phyloP scores from a whole-genome alignment of 208 protist genomes.

The Leishmania gerbilli region DNA sequence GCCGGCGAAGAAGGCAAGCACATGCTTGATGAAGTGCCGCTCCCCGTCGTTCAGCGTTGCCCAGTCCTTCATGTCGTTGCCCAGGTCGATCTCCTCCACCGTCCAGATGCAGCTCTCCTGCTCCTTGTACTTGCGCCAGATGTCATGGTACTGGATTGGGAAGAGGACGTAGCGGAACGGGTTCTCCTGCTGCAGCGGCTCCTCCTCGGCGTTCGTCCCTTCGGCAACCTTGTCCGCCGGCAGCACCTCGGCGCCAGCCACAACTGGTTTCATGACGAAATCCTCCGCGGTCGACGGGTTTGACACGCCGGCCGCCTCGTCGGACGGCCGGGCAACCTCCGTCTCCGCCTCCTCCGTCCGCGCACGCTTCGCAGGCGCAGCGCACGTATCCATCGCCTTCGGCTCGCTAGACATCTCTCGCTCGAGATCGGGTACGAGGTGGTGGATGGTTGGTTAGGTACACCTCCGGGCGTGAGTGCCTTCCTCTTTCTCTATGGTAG shows the following conservation, averaged over 20 bases:
- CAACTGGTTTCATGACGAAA: slow-evolving; percentile 10
- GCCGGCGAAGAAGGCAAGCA: slow-evolving; percentile 99
- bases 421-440: neutral
- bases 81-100: slow-evolving; percentile 98
- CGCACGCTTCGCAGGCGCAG: neutral
- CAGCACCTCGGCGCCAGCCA: slow-evolving; percentile 9
- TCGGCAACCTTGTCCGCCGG: neutral
- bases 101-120: slow-evolving; percentile 98
- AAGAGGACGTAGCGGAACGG: slow-evolving; percentile 98
- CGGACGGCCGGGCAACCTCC: neutral
- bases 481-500: neutral
- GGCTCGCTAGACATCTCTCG: neutral
- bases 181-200: slow-evolving; percentile 97
- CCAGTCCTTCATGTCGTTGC: slow-evolving; percentile 96
- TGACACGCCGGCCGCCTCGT: slow-evolving; percentile 6
- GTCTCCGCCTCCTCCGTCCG: neutral
- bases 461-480: neutral
- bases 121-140: slow-evolving; percentile 99
- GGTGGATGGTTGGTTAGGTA: neutral
- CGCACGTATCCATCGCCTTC: neutral
- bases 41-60: slow-evolving; percentile 95
- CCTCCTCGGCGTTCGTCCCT: slow-evolving; percentile 26
- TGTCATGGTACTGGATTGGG: slow-evolving; percentile 96
- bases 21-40: slow-evolving; percentile 98
- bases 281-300: neutral